Evolutionary conservation across 1,284 basidiomycete species (phyloP).

Genomic region (Coniferiporia sulphurascens): DNA sequence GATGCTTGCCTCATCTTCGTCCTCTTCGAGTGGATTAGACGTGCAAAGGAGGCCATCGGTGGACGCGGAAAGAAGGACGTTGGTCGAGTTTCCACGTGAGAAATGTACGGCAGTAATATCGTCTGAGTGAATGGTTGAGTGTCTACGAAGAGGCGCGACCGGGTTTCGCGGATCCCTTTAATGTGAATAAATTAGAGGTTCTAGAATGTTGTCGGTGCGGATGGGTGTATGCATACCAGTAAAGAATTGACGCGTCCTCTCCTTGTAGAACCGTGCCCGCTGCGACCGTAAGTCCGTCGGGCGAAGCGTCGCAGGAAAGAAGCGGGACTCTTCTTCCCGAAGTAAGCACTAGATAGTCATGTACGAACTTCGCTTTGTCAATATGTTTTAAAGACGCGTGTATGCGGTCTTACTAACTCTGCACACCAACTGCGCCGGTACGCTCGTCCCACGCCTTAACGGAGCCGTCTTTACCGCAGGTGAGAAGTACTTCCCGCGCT

Average conservation of each 20-base stretch:
- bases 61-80: slow-evolving; percentile 59
- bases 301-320: slow-evolving; percentile 64
- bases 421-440: slow-evolving; percentile 43
- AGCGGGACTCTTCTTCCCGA: slow-evolving; percentile 42
- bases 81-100: slow-evolving; percentile 28
- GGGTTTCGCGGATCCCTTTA: slow-evolving; percentile 57
- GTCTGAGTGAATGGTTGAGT: slow-evolving; percentile 71
- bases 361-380: slow-evolving; percentile 41
- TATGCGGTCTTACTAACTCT: slow-evolving; percentile 45
- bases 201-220: neutral
- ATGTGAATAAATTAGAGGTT: slow-evolving; percentile 4
- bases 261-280: slow-evolving; percentile 66
- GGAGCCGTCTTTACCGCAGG: slow-evolving; percentile 58
- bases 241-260: slow-evolving; percentile 67
- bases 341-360: slow-evolving; percentile 38
- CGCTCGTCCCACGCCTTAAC: slow-evolving; percentile 71
- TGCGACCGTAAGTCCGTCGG: slow-evolving; percentile 59
- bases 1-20: slow-evolving; percentile 71
- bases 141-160: slow-evolving; percentile 42
- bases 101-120: slow-evolving; percentile 70
- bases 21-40: slow-evolving; percentile 59
- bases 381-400: slow-evolving; percentile 21
- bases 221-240: slow-evolving; percentile 47
- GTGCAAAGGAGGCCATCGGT: slow-evolving; percentile 68
- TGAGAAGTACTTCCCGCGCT: slow-evolving; percentile 39